These are phyloP conservation scores for Aspergillus candidus DNA, from an alignment of 2,329 filamentous ascomycete species.

Conservation along the genomic window DNA sequence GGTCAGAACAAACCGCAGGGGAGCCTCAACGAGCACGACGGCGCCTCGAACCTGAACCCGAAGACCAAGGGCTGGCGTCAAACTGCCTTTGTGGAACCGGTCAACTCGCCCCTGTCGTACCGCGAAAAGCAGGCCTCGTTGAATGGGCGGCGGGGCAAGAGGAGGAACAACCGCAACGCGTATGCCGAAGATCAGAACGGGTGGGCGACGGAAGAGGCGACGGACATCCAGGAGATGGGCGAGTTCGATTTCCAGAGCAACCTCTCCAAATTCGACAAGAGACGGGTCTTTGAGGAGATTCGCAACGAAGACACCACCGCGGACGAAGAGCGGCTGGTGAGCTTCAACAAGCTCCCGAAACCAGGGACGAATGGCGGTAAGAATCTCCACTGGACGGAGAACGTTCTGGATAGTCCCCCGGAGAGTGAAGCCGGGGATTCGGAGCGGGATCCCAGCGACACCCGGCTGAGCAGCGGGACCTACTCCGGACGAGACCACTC, in stretches of 20 bases:
- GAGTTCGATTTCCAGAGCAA: slow-evolving; percentile 92
- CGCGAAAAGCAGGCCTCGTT: slow-evolving; percentile 19
- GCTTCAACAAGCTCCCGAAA: slow-evolving; percentile 67
- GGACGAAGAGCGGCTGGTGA: slow-evolving; percentile 85
- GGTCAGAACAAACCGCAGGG: slow-evolving; percentile 38
- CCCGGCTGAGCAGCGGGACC: slow-evolving; percentile 42
- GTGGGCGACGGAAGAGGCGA: slow-evolving; percentile 94
- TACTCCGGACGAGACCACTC: slow-evolving; percentile 40
- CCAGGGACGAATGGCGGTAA: slow-evolving; percentile 73
- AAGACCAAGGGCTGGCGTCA: slow-evolving; percentile 62
- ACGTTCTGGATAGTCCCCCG: slow-evolving; percentile 68
- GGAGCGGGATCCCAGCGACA: slow-evolving; percentile 37
- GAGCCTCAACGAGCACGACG: slow-evolving; percentile 28
- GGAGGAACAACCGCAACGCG: slow-evolving; percentile 34
- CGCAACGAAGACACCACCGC: slow-evolving; percentile 79
- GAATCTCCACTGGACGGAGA: slow-evolving; percentile 87
- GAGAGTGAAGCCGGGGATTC: slow-evolving; percentile 69
- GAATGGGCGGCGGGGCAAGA: slow-evolving; percentile 42
- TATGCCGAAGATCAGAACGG: slow-evolving; percentile 62
- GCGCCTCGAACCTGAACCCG: slow-evolving; percentile 28
- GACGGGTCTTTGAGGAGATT: slow-evolving; percentile 85
- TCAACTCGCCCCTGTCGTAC: slow-evolving; percentile 22
- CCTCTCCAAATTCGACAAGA: slow-evolving; percentile 91
- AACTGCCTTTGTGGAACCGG: slow-evolving; percentile 57
- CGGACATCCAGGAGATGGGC: slow-evolving; percentile 84